These are phyloP conservation scores for Pugionium dolabratum DNA, from an alignment of 345 rosid genomes.

Conservation along the genomic window DNA sequence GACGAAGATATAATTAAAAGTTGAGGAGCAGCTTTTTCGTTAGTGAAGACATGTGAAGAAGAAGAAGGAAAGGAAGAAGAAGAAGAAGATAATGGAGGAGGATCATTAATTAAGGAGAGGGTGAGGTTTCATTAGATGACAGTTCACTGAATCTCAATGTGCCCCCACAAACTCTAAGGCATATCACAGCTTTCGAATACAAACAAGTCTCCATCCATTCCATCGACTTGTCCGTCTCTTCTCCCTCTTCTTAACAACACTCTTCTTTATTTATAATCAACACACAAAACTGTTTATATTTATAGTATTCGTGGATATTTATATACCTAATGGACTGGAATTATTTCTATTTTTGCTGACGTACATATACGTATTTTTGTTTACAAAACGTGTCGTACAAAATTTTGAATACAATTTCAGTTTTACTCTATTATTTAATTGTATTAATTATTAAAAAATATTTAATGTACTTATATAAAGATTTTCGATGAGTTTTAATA, in stretches of 20 bases:
- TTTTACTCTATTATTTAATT: no score
- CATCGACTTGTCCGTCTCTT: constrained; percentile 30
- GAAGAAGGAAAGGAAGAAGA: constrained; percentile 20
- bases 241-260: constrained; percentile 28
- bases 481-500: no score
- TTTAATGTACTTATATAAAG: no score
- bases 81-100: constrained; percentile 3
- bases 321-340: no score
- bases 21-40: constrained; percentile 33
- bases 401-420: no score
- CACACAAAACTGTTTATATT: background rate
- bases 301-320: no score
- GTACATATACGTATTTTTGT: no score
- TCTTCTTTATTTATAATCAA: background rate
- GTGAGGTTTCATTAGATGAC: constrained; percentile 31
- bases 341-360: no score
- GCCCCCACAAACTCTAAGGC: constrained; percentile 36
- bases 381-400: no score
- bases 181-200: constrained; percentile 36
- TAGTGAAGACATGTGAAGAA: constrained; percentile 35
- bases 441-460: no score
- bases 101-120: constrained; percentile 31
- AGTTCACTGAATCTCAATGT: constrained; percentile 36
- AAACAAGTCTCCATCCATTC: constrained; percentile 37
- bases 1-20: constrained; percentile 25